A percentile compares a stretch with the other conserved stretches of the same genome.
Evolutionary conservation across 2,329 filamentous ascomycete genomes (phyloP).

Genomic region (Ceratocystiopsis sp.): DNA sequence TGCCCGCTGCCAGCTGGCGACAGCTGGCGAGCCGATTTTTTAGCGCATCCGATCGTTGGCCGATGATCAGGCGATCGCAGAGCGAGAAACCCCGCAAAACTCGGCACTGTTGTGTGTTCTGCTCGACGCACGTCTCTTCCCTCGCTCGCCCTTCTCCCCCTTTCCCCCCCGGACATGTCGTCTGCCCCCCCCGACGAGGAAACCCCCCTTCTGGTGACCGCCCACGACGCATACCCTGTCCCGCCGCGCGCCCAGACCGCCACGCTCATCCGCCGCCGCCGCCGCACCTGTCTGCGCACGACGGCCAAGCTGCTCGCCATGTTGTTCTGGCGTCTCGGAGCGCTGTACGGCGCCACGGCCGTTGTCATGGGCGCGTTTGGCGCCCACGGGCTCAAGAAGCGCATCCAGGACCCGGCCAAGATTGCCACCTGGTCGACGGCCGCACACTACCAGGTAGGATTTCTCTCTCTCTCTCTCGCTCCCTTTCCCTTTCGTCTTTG

Average conservation of each 20-base stretch:
- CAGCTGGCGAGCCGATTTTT: too few relatives aligned
- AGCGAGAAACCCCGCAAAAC: too few relatives aligned
- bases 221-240: not conserved
- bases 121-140: too few relatives aligned
- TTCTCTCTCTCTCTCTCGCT: not conserved
- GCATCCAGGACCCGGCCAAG: constrained; percentile 38
- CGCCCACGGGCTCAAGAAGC: constrained; percentile 47
- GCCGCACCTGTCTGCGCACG: not conserved
- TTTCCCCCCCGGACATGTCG: too few relatives aligned
- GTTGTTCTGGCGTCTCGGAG: constrained; percentile 42
- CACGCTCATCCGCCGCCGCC: not conserved
- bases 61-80: too few relatives aligned
- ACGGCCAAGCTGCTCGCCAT: constrained; percentile 4
- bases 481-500: not conserved
- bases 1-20: too few relatives aligned
- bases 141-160: not conserved
- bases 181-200: constrained; percentile 6
- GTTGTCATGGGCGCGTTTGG: constrained; percentile 50
- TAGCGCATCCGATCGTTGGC: too few relatives aligned
- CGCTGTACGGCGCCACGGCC: constrained; percentile 42
- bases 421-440: constrained; percentile 46
- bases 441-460: constrained; percentile 46
- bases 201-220: constrained; percentile 7
- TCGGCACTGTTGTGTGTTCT: too few relatives aligned
- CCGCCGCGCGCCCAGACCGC: not conserved